Percentiles rank a stretch among this genome's conserved stretches.
These are phyloP conservation scores for Vachellia pachyceras DNA, from an alignment of 306 rosid genomes.

Conservation along the genomic window DNA sequence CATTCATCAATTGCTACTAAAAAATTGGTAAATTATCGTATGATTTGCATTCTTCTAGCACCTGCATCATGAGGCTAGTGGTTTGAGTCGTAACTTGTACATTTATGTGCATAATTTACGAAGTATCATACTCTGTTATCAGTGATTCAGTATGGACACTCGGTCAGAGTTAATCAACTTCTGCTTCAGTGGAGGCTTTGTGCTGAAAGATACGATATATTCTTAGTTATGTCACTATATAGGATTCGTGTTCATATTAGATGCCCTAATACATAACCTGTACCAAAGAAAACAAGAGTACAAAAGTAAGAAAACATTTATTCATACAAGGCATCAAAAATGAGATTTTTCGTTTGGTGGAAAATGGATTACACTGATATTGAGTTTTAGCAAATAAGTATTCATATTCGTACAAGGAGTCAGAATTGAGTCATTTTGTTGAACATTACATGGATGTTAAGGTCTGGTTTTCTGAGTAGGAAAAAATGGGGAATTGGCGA, in stretches of 20 bases:
- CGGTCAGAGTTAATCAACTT: not conserved
- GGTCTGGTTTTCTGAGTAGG: slow-evolving; percentile 5
- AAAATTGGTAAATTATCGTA: slow-evolving; percentile 46
- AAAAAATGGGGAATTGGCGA: slow-evolving; percentile 2
- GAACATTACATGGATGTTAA: not conserved
- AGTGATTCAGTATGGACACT: not conserved
- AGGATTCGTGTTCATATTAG: not conserved
- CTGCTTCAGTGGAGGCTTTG: slow-evolving; percentile 10
- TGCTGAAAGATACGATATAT: slow-evolving; percentile 19
- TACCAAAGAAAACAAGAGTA: not conserved
- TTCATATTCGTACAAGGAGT: slow-evolving; percentile 16
- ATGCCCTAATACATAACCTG: not conserved
- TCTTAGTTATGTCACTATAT: not conserved
- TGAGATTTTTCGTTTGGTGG: not conserved
- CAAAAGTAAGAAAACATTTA: not conserved
- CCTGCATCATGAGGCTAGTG: slow-evolving; percentile 11
- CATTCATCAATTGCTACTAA: slow-evolving; percentile 47
- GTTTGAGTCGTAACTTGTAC: slow-evolving; percentile 1
- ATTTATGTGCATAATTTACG: not conserved
- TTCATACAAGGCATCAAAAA: not conserved
- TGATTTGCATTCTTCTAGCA: slow-evolving; percentile 19
- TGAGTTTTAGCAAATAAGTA: not conserved
- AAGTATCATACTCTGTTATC: slow-evolving; percentile 1
- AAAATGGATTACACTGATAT: not conserved
- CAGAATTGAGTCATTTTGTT: not conserved